Conservation (phyloP, 257 asterid genomes). For the Solanum chaucha region DNA sequence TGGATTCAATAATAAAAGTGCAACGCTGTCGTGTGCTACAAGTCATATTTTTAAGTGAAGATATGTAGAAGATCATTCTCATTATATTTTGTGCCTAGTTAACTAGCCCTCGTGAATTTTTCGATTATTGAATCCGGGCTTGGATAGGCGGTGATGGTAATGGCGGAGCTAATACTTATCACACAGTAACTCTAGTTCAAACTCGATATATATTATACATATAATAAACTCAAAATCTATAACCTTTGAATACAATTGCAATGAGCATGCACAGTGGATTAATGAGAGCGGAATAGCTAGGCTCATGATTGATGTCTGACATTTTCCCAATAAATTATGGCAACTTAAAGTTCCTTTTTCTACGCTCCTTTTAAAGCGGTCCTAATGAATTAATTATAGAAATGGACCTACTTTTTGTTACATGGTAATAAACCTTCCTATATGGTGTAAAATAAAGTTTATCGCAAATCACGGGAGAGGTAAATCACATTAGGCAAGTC, state of each 20-base stretch:
- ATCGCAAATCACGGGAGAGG: rapidly evolving
- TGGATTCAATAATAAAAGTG: background rate
- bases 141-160: background rate
- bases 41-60: background rate
- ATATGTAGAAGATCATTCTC: background rate
- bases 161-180: background rate
- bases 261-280: background rate
- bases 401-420: background rate
- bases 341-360: background rate
- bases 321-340: constrained; percentile 4
- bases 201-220: background rate
- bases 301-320: constrained; percentile 23
- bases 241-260: background rate
- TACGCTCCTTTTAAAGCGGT: background rate
- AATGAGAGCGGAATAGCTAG: background rate
- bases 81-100: background rate
- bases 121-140: background rate
- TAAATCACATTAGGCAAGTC: background rate
- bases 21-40: background rate
- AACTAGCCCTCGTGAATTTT: background rate
- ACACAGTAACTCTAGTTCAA: background rate
- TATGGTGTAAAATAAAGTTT: background rate
- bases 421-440: background rate
- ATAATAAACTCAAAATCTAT: background rate
- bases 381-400: background rate